phyloP scores from a whole-genome alignment of 257 asterid species.

The Anisodus acutangulus region DNA sequence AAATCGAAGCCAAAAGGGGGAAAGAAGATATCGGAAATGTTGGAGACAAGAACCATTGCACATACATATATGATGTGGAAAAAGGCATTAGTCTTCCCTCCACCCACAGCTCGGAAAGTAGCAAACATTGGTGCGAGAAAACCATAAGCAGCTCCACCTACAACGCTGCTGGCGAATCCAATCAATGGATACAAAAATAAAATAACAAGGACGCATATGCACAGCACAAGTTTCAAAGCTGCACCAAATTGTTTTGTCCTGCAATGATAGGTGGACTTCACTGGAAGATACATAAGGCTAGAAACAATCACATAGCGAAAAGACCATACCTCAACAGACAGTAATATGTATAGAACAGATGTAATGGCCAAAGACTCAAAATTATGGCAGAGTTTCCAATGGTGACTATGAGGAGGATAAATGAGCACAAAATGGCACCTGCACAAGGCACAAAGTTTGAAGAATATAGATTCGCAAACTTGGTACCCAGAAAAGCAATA shows the following conservation, averaged over 20 bases:
- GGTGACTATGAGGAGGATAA: constrained; percentile 58
- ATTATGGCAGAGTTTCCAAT: constrained; percentile 63
- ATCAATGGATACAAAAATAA: constrained; percentile 61
- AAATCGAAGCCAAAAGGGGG: constrained; percentile 15
- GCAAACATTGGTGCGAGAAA: constrained; percentile 74
- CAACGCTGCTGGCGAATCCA: constrained; percentile 54
- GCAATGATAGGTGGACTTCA: constrained; percentile 28
- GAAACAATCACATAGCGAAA: background rate
- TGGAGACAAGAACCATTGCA: background rate
- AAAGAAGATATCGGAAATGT: background rate
- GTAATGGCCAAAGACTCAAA: constrained; percentile 83
- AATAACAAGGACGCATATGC: constrained; percentile 48
- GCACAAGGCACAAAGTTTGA: constrained; percentile 31
- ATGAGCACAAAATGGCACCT: constrained; percentile 74
- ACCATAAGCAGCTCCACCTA: constrained; percentile 86
- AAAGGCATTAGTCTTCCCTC: constrained; percentile 62
- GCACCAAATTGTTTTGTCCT: constrained; percentile 83
- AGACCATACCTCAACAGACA: constrained; percentile 53
- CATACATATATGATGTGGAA: constrained; percentile 75
- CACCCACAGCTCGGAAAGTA: constrained; percentile 81
- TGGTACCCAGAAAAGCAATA: background rate
- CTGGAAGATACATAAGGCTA: background rate
- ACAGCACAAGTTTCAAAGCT: constrained; percentile 62
- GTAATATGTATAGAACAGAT: constrained; percentile 66
- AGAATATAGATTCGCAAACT: background rate